Conservation (phyloP, 305 asterid species). For the Rubia balearica region DNA sequence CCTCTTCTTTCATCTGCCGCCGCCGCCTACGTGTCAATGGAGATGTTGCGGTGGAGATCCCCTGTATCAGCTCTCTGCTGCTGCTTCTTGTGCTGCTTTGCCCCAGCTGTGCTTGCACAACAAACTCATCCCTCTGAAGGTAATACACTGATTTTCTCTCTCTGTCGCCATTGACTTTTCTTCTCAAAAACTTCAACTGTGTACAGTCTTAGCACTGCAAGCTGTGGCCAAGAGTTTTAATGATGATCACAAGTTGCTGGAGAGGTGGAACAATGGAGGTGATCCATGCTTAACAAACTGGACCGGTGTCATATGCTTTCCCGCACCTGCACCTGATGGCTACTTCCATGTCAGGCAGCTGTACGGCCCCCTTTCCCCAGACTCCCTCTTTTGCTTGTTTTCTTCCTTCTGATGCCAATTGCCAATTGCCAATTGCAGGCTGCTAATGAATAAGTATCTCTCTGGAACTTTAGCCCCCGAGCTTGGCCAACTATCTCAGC, state of each 20-base stretch:
- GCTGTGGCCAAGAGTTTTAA: conserved; percentile 26
- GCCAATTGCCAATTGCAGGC: conserved; percentile 24
- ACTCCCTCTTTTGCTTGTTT: background rate
- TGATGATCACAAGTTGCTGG: conserved; percentile 28
- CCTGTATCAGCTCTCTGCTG: conserved; percentile 5
- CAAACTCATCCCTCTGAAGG: conserved; percentile 39
- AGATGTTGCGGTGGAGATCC: background rate
- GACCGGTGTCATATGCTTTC: conserved; percentile 40
- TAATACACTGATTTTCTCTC: background rate
- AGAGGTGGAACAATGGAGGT: conserved; percentile 28
- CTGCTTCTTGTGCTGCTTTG: conserved; percentile 12
- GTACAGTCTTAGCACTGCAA: conserved; percentile 32
- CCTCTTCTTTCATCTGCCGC: too few relatives aligned
- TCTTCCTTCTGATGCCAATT: background rate
- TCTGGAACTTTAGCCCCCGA: conserved; percentile 44
- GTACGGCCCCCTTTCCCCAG: conserved; percentile 19
- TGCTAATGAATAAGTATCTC: conserved; percentile 36
- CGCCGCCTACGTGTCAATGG: too few relatives aligned
- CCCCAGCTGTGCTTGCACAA: conserved; percentile 13
- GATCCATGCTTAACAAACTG: conserved; percentile 44
- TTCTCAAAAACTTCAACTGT: background rate
- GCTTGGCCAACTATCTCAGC: conserved; percentile 38
- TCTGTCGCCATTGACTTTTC: background rate
- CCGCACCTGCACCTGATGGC: conserved; percentile 23
- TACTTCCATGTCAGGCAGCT: conserved; percentile 36